A percentile compares a stretch with the other conserved stretches of the same genome.
Evolutionary conservation across 1,139 yeast species (phyloP).

Genomic region (Scheffersomyces titani): DNA sequence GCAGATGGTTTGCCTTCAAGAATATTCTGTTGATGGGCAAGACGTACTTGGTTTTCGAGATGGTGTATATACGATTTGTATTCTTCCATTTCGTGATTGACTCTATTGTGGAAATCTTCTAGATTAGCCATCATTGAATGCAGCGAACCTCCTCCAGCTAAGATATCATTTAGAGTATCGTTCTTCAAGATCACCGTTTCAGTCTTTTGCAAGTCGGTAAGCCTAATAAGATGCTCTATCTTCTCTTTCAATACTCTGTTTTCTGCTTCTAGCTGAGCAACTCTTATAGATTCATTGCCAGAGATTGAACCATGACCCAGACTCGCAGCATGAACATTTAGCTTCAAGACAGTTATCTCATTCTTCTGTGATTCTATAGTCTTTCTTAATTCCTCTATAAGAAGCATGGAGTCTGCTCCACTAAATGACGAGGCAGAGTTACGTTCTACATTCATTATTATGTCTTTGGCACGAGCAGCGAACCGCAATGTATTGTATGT

Average conservation of each 20-base stretch:
- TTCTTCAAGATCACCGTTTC: slow-evolving; percentile 56
- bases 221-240: slow-evolving; percentile 66
- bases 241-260: slow-evolving; percentile 62
- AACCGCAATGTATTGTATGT: slow-evolving; percentile 86
- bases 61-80: slow-evolving; percentile 62
- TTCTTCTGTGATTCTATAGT: slow-evolving; percentile 47
- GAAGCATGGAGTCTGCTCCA: slow-evolving; percentile 43
- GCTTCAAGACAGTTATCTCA: slow-evolving; percentile 36
- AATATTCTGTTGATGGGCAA: slow-evolving; percentile 24
- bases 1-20: slow-evolving; percentile 1
- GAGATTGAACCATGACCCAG: not conserved
- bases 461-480: slow-evolving; percentile 91
- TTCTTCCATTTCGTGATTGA: slow-evolving; percentile 57
- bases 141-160: slow-evolving; percentile 35
- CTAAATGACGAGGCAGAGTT: slow-evolving; percentile 36
- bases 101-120: slow-evolving; percentile 48
- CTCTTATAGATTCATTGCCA: slow-evolving; percentile 4
- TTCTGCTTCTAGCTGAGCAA: slow-evolving; percentile 58
- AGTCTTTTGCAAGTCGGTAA: slow-evolving; percentile 59
- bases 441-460: slow-evolving; percentile 66
- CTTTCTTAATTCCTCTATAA: slow-evolving; percentile 47
- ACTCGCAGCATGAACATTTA: slow-evolving; percentile 1
- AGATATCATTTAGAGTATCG: slow-evolving; percentile 54
- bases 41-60: slow-evolving; percentile 57
- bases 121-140: slow-evolving; percentile 46